Conservation (phyloP, 1,139 yeast species). For the Magnusiomyces magnusii region DNA sequence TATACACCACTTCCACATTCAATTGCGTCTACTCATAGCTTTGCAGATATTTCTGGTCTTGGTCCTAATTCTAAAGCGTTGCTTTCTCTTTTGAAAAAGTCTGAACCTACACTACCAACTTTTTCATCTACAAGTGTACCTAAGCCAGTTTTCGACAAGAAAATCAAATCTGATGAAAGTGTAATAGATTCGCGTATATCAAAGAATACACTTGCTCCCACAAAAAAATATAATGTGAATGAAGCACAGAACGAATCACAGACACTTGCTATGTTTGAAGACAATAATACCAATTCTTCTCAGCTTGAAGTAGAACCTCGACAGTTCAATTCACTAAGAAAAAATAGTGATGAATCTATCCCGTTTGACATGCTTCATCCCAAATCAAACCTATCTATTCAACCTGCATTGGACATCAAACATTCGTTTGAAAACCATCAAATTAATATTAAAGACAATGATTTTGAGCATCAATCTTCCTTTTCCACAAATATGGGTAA, state of each 20-base stretch:
- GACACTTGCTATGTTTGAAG: background rate
- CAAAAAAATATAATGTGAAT: background rate
- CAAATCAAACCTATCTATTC: background rate
- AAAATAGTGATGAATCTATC: background rate
- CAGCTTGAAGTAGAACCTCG: background rate
- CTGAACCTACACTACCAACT: background rate
- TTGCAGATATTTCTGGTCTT: background rate
- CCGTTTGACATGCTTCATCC: background rate
- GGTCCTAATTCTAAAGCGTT: slow-evolving; percentile 3
- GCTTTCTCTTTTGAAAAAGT: slow-evolving; percentile 2
- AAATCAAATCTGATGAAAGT: background rate
- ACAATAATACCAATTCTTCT: background rate
- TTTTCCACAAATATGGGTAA: background rate
- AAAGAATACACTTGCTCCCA: background rate
- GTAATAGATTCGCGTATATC: background rate
- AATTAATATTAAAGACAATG: background rate
- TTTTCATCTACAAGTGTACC: background rate
- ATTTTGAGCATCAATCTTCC: background rate
- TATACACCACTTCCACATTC: background rate
- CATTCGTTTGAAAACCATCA: background rate
- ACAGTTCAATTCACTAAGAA: background rate
- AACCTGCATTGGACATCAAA: background rate
- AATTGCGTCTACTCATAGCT: background rate
- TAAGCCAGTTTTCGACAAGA: background rate
- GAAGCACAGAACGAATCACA: background rate